Conservation (phyloP, 1,139 yeast species). For the Suhomyces ambrosiae region DNA sequence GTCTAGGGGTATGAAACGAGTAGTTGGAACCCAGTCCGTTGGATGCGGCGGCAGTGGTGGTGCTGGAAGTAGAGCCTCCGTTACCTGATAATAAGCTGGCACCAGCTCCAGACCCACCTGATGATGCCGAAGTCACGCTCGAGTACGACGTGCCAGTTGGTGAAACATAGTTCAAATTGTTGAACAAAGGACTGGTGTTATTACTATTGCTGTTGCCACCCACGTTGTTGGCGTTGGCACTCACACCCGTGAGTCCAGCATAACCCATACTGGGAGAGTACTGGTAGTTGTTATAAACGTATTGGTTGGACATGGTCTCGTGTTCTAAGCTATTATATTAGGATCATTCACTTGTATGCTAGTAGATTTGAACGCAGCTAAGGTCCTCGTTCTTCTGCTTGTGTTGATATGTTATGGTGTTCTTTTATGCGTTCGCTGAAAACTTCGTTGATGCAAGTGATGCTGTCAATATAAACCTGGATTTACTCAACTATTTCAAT, state of each 20-base stretch:
- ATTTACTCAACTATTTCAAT: neutral
- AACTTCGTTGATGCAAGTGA: too few relatives aligned
- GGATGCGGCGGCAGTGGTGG: conserved; percentile 14
- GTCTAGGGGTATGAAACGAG: conserved; percentile 45
- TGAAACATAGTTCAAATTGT: conserved; percentile 27
- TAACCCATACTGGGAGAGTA: conserved; percentile 38
- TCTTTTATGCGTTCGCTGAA: too few relatives aligned
- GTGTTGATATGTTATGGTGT: too few relatives aligned
- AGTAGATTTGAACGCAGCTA: too few relatives aligned
- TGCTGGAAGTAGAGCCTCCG: conserved; percentile 11
- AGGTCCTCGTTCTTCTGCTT: too few relatives aligned
- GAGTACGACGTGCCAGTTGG: conserved; percentile 16
- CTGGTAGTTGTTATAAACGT: conserved; percentile 37
- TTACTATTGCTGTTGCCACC: conserved; percentile 12
- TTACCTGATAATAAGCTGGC: conserved; percentile 4
- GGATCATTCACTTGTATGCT: neutral
- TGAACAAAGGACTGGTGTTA: conserved; percentile 35
- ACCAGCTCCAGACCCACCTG: conserved; percentile 9
- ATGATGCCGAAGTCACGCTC: conserved; percentile 20
- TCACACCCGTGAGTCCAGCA: conserved; percentile 13
- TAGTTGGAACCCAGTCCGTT: conserved; percentile 18
- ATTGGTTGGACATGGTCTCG: conserved; percentile 36
- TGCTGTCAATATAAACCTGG: too few relatives aligned
- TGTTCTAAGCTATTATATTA: neutral
- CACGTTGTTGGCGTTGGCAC: conserved; percentile 7